Conservation (phyloP, 345 rosid species). For the Trapa bicornis region DNA sequence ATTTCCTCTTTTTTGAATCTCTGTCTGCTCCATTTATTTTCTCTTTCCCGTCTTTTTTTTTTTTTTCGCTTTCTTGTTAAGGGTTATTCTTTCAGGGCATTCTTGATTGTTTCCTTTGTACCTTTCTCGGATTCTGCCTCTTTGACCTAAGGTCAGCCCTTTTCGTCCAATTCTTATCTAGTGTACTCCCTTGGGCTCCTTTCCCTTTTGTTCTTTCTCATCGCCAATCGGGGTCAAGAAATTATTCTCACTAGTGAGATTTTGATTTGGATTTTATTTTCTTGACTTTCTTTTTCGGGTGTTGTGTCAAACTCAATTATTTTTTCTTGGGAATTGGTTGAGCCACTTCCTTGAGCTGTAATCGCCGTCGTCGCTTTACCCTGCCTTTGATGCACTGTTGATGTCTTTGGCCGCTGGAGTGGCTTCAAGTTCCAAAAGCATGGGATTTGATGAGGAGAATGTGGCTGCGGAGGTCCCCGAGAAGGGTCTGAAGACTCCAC, state of each 20-base stretch:
- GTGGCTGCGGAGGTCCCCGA: conserved; percentile 4
- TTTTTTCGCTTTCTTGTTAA: neutral
- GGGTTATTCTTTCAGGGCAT: neutral
- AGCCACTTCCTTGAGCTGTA: too few species aligned
- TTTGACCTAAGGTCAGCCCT: neutral
- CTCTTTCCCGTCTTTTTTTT: neutral
- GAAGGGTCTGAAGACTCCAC: conserved; percentile 8
- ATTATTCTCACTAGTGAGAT: too few species aligned
- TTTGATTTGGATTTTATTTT: neutral
- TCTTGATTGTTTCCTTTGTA: neutral
- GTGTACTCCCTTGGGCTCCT: too few species aligned
- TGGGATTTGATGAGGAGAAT: conserved; percentile 13
- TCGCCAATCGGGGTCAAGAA: too few species aligned
- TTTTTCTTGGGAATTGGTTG: too few species aligned
- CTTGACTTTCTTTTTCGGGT: too few species aligned
- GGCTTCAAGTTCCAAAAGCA: conserved; percentile 12
- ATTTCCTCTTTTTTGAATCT: conserved; percentile 3
- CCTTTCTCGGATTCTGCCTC: conserved; percentile 1
- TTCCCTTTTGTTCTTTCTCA: too few species aligned
- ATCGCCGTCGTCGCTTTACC: neutral
- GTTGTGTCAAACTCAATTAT: too few species aligned
- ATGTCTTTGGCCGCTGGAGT: conserved; percentile 12
- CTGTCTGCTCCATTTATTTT: neutral
- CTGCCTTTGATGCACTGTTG: conserved; percentile 2
- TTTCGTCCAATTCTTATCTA: neutral